These are phyloP conservation scores for Ormosia semicastrata DNA, from an alignment of 306 rosid genomes.

Conservation along the genomic window DNA sequence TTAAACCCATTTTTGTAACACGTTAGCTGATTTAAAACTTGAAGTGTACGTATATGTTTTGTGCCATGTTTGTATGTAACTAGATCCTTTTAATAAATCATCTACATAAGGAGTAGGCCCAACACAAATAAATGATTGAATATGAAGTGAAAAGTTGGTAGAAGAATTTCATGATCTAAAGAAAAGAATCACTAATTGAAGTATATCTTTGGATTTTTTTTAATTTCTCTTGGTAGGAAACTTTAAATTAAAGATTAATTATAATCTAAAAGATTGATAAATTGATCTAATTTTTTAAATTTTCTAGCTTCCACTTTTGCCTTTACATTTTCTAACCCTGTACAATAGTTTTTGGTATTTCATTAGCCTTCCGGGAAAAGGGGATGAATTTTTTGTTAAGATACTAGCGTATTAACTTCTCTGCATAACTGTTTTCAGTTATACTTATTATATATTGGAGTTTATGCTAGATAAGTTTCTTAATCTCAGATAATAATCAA, in stretches of 20 bases:
- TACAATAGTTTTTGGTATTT: background rate
- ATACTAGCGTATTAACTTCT: background rate
- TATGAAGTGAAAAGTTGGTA: background rate
- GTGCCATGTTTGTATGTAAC: background rate
- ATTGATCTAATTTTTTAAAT: background rate
- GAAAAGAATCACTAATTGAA: background rate
- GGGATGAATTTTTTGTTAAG: background rate
- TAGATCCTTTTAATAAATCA: no score
- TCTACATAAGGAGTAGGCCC: no score
- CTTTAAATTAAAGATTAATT: background rate
- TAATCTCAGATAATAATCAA: background rate
- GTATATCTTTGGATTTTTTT: background rate
- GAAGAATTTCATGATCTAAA: background rate
- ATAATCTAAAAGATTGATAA: background rate
- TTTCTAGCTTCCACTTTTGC: background rate
- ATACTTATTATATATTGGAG: background rate
- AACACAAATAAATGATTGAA: background rate
- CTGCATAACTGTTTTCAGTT: background rate
- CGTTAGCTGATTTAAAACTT: background rate
- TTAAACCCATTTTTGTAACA: background rate
- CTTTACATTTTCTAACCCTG: background rate
- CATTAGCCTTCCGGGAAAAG: background rate
- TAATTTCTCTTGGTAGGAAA: background rate
- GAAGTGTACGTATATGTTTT: background rate
- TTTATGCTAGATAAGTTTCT: background rate